Evolutionary conservation across 2,329 filamentous ascomycete species (phyloP).

Genomic region (Claviceps digitariae): DNA sequence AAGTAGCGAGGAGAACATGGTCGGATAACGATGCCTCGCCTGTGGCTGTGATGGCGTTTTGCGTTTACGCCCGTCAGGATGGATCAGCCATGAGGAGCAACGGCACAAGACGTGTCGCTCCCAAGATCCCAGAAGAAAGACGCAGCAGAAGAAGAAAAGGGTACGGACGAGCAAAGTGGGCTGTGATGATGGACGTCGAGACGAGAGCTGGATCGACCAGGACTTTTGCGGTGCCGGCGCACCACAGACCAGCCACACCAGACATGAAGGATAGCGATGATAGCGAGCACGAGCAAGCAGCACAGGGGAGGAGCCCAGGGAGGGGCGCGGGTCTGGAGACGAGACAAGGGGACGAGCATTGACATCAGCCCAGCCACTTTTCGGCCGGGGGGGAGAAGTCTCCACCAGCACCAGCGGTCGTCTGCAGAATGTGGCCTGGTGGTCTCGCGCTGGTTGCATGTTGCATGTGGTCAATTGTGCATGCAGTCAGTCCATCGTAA

Average conservation of each 20-base stretch:
- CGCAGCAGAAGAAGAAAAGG: not conserved
- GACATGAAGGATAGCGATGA: too few species aligned
- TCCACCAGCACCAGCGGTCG: too few species aligned
- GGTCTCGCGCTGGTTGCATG: too few species aligned
- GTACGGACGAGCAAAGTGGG: not conserved
- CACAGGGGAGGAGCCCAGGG: not conserved
- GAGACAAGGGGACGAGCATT: too few species aligned
- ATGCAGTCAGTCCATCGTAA: too few species aligned
- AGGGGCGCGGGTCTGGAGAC: too few species aligned
- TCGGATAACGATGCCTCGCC: constrained; percentile 7
- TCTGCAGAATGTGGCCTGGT: too few species aligned
- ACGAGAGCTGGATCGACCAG: not conserved
- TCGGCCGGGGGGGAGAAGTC: too few species aligned
- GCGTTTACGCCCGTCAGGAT: constrained; percentile 12
- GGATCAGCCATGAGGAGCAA: constrained; percentile 12
- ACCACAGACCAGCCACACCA: not conserved
- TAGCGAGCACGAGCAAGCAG: too few species aligned
- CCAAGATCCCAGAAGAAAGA: not conserved
- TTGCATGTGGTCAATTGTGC: too few species aligned
- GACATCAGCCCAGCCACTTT: not conserved
- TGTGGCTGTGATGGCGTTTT: constrained; percentile 6
- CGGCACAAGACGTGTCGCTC: constrained; percentile 1
- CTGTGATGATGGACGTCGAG: not conserved
- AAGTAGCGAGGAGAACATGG: constrained; percentile 25
- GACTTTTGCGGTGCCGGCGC: not conserved